These are phyloP conservation scores for Ascochyta viciae-villosae DNA, from an alignment of 2,329 filamentous ascomycete genomes.

Conservation along the genomic window DNA sequence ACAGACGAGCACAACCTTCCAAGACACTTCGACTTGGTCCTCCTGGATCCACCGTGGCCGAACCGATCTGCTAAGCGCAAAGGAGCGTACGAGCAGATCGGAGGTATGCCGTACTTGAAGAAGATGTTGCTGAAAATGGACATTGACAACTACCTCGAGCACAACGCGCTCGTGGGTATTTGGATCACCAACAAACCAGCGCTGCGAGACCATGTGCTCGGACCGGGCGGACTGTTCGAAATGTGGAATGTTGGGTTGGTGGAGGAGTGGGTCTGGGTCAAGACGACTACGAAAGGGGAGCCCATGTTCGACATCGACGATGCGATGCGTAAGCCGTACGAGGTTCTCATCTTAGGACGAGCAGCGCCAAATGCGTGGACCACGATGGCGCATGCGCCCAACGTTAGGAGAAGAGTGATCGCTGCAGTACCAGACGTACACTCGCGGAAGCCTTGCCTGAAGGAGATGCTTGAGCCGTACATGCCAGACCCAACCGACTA, in stretches of 20 bases:
- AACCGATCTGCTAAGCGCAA: constrained; percentile 75
- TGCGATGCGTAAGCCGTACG: constrained; percentile 77
- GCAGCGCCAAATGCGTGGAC: constrained; percentile 35
- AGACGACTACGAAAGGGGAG: constrained; percentile 70
- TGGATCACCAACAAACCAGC: constrained; percentile 79
- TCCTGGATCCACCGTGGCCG: constrained; percentile 83
- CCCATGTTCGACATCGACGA: constrained; percentile 68
- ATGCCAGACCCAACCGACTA: constrained; percentile 57
- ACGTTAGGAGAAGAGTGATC: constrained; percentile 63
- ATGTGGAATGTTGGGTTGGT: constrained; percentile 70
- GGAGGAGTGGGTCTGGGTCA: constrained; percentile 82
- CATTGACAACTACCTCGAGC: constrained; percentile 53
- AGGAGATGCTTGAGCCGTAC: constrained; percentile 64
- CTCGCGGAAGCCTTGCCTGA: constrained; percentile 78
- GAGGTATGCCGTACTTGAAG: constrained; percentile 56
- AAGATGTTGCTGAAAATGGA: constrained; percentile 52
- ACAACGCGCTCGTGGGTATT: constrained; percentile 65
- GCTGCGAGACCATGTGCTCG: constrained; percentile 62
- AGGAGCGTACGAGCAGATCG: constrained; percentile 56
- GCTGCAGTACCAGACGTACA: constrained; percentile 77
- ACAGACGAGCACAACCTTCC: constrained; percentile 52
- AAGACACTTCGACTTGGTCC: constrained; percentile 68
- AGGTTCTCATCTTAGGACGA: constrained; percentile 70
- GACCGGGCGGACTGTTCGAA: constrained; percentile 65
- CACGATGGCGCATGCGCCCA: constrained; percentile 30